Evolutionary conservation across 257 asterid species (phyloP), one percentile per base, ranked within the genome.

Genomic region (Petrea volubilis): DNA sequence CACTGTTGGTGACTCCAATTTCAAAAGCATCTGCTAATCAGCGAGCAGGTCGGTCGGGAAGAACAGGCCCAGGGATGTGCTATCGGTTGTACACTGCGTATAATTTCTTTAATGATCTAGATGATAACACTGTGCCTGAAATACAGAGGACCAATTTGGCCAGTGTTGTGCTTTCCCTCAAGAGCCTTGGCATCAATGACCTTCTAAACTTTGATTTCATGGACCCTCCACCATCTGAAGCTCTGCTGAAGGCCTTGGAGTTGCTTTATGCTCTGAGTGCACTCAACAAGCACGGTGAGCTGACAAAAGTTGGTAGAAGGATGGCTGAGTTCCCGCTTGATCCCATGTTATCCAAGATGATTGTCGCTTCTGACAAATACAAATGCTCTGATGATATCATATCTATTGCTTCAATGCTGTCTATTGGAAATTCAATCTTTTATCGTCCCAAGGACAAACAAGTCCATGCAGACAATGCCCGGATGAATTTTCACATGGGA

Each of bases 211-310:
- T 93, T 82, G 98, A 93, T 69, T 93, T 93, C 74, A 93, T 93
- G 98, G 98, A 93, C 64, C 97, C 98, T 59, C 98, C 98, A 23
- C 95, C 97, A 68, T 83, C 96, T 24, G 98, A 93, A 87, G 96
- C 97, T 77, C 80, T 93, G 67, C 57, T 91, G 70, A 93, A 91
- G 84, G 98, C 98, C 17, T 77, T 91, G 85, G 98, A 93, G 79
- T 63, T 87, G 59, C 91, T 93, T 58, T 91, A 89, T 82, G 97
- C 96, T 51, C 77, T 93, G 50, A 87, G 94, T 80, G 97, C 98
- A 21, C 97, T 93, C 60, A 93, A 93, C 77, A 91, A 89, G 80
- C 88, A 41, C 15, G 98, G 97, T 11, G 96, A 91, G 74, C 70
- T 93, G 74, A 91, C 97, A 25, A 93, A 86, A 82, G 87, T 82